phyloP scores from a whole-genome alignment of 345 rosid genomes.

The Crucihimalaya himalaica region DNA sequence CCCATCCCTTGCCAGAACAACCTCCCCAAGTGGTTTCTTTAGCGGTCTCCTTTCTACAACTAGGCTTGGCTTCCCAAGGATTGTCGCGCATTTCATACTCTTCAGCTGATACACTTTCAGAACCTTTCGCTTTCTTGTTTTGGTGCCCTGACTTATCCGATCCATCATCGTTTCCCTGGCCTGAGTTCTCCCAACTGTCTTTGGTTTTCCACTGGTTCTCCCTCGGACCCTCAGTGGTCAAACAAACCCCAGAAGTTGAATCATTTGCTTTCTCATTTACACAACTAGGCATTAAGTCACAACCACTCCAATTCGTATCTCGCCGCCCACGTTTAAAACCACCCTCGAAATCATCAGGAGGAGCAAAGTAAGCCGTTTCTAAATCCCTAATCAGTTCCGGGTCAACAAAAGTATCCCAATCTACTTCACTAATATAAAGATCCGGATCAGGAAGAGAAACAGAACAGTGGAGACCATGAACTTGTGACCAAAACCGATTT shows the following conservation, averaged over 20 bases:
- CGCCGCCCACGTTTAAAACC: constrained; percentile 38
- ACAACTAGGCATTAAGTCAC: constrained; percentile 22
- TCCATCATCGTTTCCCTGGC: constrained; percentile 27
- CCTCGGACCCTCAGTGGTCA: not conserved
- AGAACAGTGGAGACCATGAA: constrained; percentile 54
- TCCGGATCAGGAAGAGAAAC: constrained; percentile 68
- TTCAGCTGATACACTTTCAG: not conserved
- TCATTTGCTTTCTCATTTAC: constrained; percentile 38
- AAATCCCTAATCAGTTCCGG: constrained; percentile 62
- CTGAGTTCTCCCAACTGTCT: constrained; percentile 20
- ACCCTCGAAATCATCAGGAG: constrained; percentile 45
- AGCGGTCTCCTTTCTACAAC: constrained; percentile 15
- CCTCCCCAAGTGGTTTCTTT: constrained; percentile 29
- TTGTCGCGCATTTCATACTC: not conserved
- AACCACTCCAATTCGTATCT: constrained; percentile 28
- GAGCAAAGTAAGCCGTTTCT: constrained; percentile 55
- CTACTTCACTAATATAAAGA: constrained; percentile 54
- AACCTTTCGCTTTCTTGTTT: constrained; percentile 33
- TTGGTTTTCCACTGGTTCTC: constrained; percentile 5
- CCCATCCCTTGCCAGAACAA: constrained; percentile 21
- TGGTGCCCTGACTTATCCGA: constrained; percentile 30
- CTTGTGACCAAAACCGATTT: constrained; percentile 66
- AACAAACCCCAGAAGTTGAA: constrained; percentile 29
- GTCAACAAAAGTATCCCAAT: constrained; percentile 74
- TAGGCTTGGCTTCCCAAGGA: constrained; percentile 41